Evolutionary conservation across 495 filamentous ascomycete species (phyloP), one percentile per base, ranked within the genome.

Genomic region (Chaetomium fimeti): DNA sequence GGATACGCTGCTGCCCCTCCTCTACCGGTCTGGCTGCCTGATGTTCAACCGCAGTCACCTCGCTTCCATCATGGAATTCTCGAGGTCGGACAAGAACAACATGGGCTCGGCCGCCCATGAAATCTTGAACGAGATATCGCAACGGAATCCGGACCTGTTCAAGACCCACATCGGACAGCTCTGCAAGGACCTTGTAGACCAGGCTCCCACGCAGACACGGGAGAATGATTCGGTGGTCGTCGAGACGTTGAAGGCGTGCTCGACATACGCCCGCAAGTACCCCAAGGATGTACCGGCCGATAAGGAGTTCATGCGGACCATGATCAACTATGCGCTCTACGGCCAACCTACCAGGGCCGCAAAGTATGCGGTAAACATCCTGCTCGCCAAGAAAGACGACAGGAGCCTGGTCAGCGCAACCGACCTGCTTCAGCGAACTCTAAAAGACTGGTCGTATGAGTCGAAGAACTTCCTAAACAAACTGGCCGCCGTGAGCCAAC

Each of bases 21-120:
- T 98, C 18, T 97, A 95, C 69, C 87, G 92, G 38, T 87, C 87
- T 52, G 87, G 90, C 40, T 88, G 90, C 53, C 81, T 98, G 42
- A 80, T 97, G 53, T 97, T 93, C 78, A 99, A 98, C 78, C 87
- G 89, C 63, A 97, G 92, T 71, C 93, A 98, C 68, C 88, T 98
- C 13, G 87, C 93, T 2, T 87, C 91, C 2, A 92, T 97, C 66
- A 90, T 97, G 81, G 88, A 90, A 61, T 89, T 89, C 66, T 91
- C 92, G 0, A 86, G 89, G 64, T 90, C 87, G 3, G 89, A 97
- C 70, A 88, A 92, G 67, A 84, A 91, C 45, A 84, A 84, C 1
- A 77, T 98, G 64, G 90, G 89, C 18, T 76, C 83, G 11, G 84
- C 90, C 0, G 94, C 94, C 9, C 92, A 97, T 66, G 91, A 96